Evolutionary conservation across 352 stramenopile genomes (phyloP).

Genomic region (Phytophthora chlamydospora): DNA sequence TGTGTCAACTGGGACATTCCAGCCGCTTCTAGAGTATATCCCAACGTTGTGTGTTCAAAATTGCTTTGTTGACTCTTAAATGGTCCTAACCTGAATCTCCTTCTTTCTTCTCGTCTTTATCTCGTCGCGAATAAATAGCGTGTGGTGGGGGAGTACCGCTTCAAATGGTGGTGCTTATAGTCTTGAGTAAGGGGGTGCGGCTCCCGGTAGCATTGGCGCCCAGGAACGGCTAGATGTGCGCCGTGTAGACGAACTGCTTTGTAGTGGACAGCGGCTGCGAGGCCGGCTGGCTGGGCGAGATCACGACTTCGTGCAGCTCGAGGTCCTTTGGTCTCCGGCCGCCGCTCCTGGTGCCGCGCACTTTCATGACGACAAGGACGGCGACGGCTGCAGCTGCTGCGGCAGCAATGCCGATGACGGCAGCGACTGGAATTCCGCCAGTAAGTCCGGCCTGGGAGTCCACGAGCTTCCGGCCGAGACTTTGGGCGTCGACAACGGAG

Average conservation of each 20-base stretch:
- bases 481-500: constrained; percentile 4
- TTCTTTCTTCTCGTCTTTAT: constrained; percentile 8
- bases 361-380: constrained; percentile 29
- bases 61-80: constrained; percentile 12
- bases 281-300: constrained; percentile 44
- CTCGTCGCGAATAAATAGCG: constrained; percentile 30
- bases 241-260: constrained; percentile 59
- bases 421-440: constrained; percentile 2
- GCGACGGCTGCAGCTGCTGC: constrained; percentile 32
- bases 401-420: constrained; percentile 24
- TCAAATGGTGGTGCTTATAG: constrained; percentile 7
- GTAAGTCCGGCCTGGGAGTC: constrained; percentile 2
- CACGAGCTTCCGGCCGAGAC: constrained; percentile 9
- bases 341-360: constrained; percentile 4
- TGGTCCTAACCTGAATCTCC: not conserved
- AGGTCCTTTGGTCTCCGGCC: constrained; percentile 19
- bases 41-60: constrained; percentile 12
- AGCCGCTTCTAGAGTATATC: too few relatives aligned
- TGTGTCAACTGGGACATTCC: too few relatives aligned
- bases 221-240: constrained; percentile 45
- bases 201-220: constrained; percentile 19
- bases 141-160: constrained; percentile 21
- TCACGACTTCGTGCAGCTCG: constrained; percentile 47
- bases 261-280: constrained; percentile 36
- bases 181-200: constrained; percentile 29